A percentile compares a stretch with the other conserved stretches of the same genome.
phyloP scores from a whole-genome alignment of 495 filamentous ascomycete species.

The Jackrogersella minutella region DNA sequence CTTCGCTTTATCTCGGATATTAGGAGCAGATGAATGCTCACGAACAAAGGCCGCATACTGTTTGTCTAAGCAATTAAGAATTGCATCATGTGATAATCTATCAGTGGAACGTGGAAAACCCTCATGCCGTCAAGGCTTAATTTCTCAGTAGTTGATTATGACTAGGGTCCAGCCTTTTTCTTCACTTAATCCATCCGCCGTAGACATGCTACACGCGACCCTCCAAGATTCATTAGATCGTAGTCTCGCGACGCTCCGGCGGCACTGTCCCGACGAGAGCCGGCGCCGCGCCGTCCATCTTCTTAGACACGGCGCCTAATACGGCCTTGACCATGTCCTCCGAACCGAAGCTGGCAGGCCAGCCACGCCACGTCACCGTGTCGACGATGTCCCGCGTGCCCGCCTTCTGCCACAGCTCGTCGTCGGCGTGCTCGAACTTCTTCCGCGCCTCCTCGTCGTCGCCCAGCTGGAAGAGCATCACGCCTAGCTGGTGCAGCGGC shows the following conservation, averaged over 20 bases:
- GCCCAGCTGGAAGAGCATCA: slow-evolving; percentile 37
- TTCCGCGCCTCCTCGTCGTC: slow-evolving; percentile 32
- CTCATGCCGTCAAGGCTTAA: too few relatives aligned
- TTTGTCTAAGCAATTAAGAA: too few relatives aligned
- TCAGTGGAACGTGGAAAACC: too few relatives aligned
- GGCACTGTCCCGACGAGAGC: slow-evolving; percentile 25
- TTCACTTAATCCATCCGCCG: too few relatives aligned
- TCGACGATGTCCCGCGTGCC: slow-evolving; percentile 35
- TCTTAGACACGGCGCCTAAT: slow-evolving; percentile 37
- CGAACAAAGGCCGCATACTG: too few relatives aligned
- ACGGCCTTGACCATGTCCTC: slow-evolving; percentile 38
- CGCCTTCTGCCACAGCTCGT: slow-evolving; percentile 30
- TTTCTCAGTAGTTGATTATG: too few relatives aligned
- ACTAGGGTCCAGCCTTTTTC: too few relatives aligned
- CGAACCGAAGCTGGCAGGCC: slow-evolving; percentile 31
- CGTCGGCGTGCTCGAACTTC: slow-evolving; percentile 36
- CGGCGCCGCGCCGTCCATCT: slow-evolving; percentile 34
- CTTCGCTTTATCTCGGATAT: too few relatives aligned
- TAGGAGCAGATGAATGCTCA: too few relatives aligned
- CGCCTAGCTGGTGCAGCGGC: slow-evolving; percentile 27
- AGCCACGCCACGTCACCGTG: slow-evolving; percentile 34
- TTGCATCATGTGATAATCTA: too few relatives aligned
- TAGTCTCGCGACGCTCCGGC: slow-evolving; percentile 32
- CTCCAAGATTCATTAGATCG: background rate
- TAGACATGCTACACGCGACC: too few relatives aligned